Conservation (phyloP, 2,329 filamentous ascomycete species). For the Thelonectria discophora region DNA sequence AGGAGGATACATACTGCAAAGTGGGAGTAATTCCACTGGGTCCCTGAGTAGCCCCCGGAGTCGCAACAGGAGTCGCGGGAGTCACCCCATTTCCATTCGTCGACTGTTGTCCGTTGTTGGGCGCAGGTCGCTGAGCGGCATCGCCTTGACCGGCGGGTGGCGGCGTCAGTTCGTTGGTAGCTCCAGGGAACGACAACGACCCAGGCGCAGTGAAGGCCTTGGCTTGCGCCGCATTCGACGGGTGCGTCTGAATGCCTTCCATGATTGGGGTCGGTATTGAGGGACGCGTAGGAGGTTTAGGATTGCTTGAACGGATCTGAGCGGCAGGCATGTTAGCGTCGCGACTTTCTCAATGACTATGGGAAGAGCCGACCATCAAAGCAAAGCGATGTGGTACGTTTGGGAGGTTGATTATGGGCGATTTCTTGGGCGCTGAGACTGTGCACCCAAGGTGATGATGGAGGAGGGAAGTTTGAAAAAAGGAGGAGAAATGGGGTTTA, state of each 20-base stretch:
- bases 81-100: slow-evolving; percentile 80
- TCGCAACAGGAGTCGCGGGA: slow-evolving; percentile 90
- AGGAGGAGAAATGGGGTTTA: slow-evolving; percentile 37
- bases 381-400: slow-evolving; percentile 29
- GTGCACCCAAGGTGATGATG: slow-evolving; percentile 38
- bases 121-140: slow-evolving; percentile 44
- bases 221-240: slow-evolving; percentile 88
- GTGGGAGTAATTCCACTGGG: slow-evolving; percentile 92
- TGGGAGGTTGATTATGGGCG: slow-evolving; percentile 10
- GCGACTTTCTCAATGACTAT: slow-evolving; percentile 2
- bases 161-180: slow-evolving; percentile 77
- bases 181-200: slow-evolving; percentile 91
- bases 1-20: slow-evolving; percentile 86
- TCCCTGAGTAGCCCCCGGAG: slow-evolving; percentile 81
- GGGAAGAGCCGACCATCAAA: slow-evolving; percentile 32
- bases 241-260: slow-evolving; percentile 92
- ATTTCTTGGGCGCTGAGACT: slow-evolving; percentile 5
- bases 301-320: slow-evolving; percentile 48
- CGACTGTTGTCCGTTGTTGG: slow-evolving; percentile 62
- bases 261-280: slow-evolving; percentile 62
- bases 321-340: slow-evolving; percentile 39
- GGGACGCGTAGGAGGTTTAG: slow-evolving; percentile 32
- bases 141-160: slow-evolving; percentile 80
- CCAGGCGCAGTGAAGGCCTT: slow-evolving; percentile 94
- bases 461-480: slow-evolving; percentile 32